phyloP scores from a whole-genome alignment of 176 grass and related monocot genomes.

The Aegilops umbellulata region DNA sequence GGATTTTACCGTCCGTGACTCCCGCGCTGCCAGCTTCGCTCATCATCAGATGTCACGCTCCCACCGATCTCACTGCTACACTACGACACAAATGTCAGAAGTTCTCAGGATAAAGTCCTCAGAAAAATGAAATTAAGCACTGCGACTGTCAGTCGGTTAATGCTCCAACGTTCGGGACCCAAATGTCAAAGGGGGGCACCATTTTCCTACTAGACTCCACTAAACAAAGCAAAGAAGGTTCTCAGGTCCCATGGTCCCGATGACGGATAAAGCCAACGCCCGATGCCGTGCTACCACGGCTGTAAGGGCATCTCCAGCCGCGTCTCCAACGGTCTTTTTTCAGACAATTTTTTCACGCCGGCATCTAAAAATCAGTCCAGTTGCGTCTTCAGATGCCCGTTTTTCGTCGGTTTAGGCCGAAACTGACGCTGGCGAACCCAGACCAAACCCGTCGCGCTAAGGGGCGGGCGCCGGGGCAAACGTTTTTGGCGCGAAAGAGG shows the following conservation, averaged over 20 bases:
- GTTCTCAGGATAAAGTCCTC: background rate
- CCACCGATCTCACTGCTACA: background rate
- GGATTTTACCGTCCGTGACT: background rate
- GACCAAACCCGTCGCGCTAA: no score
- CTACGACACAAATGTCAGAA: background rate
- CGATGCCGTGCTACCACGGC: background rate
- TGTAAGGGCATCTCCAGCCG: no score
- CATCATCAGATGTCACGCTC: background rate
- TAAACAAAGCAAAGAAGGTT: slow-evolving; percentile 16
- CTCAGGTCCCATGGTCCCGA: background rate
- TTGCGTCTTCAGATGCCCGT: no score
- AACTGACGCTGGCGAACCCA: no score
- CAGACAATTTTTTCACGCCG: no score
- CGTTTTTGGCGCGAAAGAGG: no score
- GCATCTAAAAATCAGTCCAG: no score
- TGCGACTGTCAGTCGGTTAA: background rate
- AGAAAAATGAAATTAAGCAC: background rate
- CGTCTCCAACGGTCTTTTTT: no score
- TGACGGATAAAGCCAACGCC: background rate
- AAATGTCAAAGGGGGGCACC: slow-evolving; percentile 24
- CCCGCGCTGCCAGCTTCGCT: background rate
- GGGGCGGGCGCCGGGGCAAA: no score
- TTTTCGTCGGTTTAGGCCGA: no score
- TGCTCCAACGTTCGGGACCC: slow-evolving; percentile 5
- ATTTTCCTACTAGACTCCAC: background rate